These are phyloP conservation scores for Elymus sibiricus DNA, from an alignment of 176 grass and related monocot species.

Conservation along the genomic window DNA sequence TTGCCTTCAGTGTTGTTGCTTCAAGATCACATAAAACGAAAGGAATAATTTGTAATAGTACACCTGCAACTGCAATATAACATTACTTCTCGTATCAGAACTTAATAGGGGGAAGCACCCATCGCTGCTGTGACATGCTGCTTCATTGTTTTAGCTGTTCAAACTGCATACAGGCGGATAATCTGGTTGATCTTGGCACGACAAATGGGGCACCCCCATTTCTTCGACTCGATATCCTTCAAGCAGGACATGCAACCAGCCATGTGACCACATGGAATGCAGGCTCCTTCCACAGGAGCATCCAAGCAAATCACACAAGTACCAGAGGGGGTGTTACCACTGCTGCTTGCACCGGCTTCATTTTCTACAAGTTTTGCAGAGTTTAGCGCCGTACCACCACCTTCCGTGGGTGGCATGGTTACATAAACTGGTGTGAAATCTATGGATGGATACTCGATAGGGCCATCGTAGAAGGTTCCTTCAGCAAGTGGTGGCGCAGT, in stretches of 20 bases:
- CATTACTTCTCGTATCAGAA: neutral
- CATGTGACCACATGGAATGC: slow-evolving; percentile 98
- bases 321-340: slow-evolving; percentile 26
- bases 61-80: neutral
- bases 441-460: slow-evolving; percentile 77
- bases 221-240: slow-evolving; percentile 82
- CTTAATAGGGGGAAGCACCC: neutral
- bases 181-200: slow-evolving; percentile 80
- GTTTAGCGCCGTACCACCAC: neutral
- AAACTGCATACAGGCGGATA: slow-evolving; percentile 91
- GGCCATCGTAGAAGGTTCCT: slow-evolving; percentile 52
- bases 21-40: neutral
- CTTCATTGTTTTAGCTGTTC: slow-evolving; percentile 15
- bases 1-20: neutral
- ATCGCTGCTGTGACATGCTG: neutral
- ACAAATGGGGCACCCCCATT: slow-evolving; percentile 89
- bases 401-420: slow-evolving; percentile 8
- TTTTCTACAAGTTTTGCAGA: slow-evolving; percentile 20
- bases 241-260: slow-evolving; percentile 95
- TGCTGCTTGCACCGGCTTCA: slow-evolving; percentile 16
- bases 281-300: slow-evolving; percentile 88
- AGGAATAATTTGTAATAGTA: slow-evolving; percentile 16
- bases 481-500: slow-evolving; percentile 70
- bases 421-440: slow-evolving; percentile 65
- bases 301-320: slow-evolving; percentile 94